Evolutionary conservation across 495 filamentous ascomycete species (phyloP), one percentile per base, ranked within the genome.

Genomic region (Neurospora hispaniola): DNA sequence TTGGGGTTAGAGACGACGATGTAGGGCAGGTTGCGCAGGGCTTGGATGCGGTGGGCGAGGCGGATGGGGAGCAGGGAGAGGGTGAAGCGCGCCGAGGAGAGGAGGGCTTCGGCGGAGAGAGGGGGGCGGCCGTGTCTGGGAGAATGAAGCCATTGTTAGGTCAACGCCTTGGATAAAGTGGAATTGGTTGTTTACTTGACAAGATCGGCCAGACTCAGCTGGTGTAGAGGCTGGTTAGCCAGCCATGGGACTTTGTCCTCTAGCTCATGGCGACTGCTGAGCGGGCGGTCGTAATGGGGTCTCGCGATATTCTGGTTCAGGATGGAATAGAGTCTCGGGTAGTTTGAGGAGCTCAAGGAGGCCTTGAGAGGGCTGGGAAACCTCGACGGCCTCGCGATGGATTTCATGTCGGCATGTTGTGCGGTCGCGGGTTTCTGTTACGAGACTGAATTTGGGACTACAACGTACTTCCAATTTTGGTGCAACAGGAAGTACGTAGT

Each of bases 1-100:
- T 97, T 92, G 2, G 94, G 92, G 80, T 98, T 98, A 1, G 95
- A 94, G 20, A 99, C 96, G 66, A 99, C 94, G 77, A 99, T 99
- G 81, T 92, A 99, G 2, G 96, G 96, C 4, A 99, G 88, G 81
- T 97, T 97, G 71, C 95, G 90, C 14, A 99, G 83, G 2, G 92
- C 91, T 81, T 97, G 91, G 68, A 98, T 96, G 44, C 96, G 93
- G 77, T 96, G 94, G 4, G 96, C 96, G 18, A 99, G 89, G n/a
- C 96, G 93, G 71, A 94, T 91, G 18, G 96, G 96, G 42, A 98
- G 90, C 44, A 97, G 89, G 59, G 92, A 93, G 69, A 97, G 91
- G 42, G 96, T 96, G 85, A 97, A 97, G 81, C 97, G 97, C 69
- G 96, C 96, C 5, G 93, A 97, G 48, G 89, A 88, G 74, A 97